Percentiles rank a stretch among this genome's conserved stretches.
phyloP scores from a whole-genome alignment of 371 early-diverging fungal species.

The Mucor plumbeus region DNA sequence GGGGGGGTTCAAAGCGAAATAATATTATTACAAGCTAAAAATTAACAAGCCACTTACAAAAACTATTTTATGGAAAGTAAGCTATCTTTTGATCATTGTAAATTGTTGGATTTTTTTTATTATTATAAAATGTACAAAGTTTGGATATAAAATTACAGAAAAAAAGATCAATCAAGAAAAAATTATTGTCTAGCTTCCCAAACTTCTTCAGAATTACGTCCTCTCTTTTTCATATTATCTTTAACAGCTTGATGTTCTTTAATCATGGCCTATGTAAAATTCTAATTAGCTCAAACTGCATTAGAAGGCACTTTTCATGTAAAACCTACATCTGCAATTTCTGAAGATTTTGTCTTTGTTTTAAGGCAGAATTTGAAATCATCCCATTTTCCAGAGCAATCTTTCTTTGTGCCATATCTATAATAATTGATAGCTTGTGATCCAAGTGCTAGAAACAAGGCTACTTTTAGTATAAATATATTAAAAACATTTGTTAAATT shows the following conservation, averaged over 20 bases:
- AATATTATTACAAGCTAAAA: neutral
- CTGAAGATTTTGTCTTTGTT: slow-evolving; percentile 46
- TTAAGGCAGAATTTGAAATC: slow-evolving; percentile 48
- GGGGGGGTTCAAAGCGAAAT: neutral
- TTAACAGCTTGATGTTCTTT: slow-evolving; percentile 31
- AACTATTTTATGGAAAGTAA: no score
- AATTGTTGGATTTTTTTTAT: neutral
- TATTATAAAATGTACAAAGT: neutral
- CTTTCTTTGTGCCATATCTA: slow-evolving; percentile 52
- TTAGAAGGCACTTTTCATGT: neutral
- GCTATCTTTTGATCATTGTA: neutral
- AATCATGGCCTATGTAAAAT: slow-evolving; percentile 38
- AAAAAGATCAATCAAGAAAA: no score
- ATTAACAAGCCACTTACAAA: neutral
- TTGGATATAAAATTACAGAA: neutral
- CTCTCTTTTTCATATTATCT: slow-evolving; percentile 26
- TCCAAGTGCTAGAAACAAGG: slow-evolving; percentile 34
- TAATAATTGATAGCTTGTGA: slow-evolving; percentile 52
- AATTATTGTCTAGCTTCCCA: slow-evolving; percentile 65
- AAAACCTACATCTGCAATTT: slow-evolving; percentile 45
- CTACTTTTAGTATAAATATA: neutral
- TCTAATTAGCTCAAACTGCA: no score
- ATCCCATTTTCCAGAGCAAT: slow-evolving; percentile 48
- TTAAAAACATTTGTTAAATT: neutral
- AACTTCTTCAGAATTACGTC: slow-evolving; percentile 47